A percentile compares a stretch with the other conserved stretches of the same genome.
phyloP scores from a whole-genome alignment of 2,329 filamentous ascomycete species.

The Metarhizium anisopliae region DNA sequence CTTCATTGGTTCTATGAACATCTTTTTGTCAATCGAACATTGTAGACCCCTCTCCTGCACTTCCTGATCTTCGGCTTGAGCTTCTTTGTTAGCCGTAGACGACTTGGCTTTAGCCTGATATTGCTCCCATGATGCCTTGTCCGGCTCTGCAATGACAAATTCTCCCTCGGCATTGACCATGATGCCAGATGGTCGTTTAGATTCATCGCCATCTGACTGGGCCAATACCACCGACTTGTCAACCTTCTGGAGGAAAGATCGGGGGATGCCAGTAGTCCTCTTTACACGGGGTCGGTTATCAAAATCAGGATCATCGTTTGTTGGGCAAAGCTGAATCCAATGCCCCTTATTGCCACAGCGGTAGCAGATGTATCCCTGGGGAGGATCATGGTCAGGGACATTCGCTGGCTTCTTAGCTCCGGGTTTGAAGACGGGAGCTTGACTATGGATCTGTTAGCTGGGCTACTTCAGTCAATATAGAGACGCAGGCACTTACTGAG shows the following conservation, averaged over 20 bases:
- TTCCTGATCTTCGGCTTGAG: slow-evolving; percentile 72
- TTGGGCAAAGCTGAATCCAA: slow-evolving; percentile 97
- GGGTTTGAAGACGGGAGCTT: slow-evolving; percentile 52
- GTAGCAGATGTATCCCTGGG: slow-evolving; percentile 91
- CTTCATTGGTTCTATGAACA: slow-evolving; percentile 98
- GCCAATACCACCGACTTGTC: slow-evolving; percentile 76
- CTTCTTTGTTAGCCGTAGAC: slow-evolving; percentile 71
- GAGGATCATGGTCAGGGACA: slow-evolving; percentile 87
- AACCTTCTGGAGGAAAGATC: slow-evolving; percentile 89
- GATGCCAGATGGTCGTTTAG: slow-evolving; percentile 78
- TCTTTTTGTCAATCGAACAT: slow-evolving; percentile 93
- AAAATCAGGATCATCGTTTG: slow-evolving; percentile 95
- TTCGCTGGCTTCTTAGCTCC: slow-evolving; percentile 59
- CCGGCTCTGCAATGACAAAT: slow-evolving; percentile 91
- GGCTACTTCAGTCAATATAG: neutral
- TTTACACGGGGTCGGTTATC: slow-evolving; percentile 91
- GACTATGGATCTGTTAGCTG: slow-evolving; percentile 34
- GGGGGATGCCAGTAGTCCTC: slow-evolving; percentile 91
- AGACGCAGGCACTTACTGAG: slow-evolving; percentile 48
- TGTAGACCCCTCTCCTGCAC: slow-evolving; percentile 80
- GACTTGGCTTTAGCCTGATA: slow-evolving; percentile 93
- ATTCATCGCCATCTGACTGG: slow-evolving; percentile 68
- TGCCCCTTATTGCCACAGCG: slow-evolving; percentile 97
- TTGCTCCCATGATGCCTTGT: slow-evolving; percentile 93
- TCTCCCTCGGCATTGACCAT: slow-evolving; percentile 98